Percentiles rank a stretch among this genome's conserved stretches.
phyloP scores from a whole-genome alignment of 345 rosid genomes.

The Eucalyptus dawsonii region DNA sequence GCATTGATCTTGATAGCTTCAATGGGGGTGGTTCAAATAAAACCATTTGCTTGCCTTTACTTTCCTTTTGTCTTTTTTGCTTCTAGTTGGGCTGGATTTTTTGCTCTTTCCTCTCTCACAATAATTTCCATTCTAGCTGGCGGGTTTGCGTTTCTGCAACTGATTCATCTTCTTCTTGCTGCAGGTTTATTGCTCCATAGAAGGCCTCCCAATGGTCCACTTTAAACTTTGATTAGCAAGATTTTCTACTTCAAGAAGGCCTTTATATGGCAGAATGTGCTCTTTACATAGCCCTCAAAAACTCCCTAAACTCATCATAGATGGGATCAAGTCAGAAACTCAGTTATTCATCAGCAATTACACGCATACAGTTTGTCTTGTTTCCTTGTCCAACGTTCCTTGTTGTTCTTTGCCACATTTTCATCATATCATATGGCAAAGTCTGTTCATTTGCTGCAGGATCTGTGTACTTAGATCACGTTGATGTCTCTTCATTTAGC shows the following conservation, averaged over 20 bases:
- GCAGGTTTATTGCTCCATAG: fast-evolving
- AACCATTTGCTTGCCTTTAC: no score
- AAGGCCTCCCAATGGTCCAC: no score
- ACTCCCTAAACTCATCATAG: background rate
- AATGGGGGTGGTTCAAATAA: no score
- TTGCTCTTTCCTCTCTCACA: no score
- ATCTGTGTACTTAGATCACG: background rate
- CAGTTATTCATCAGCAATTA: background rate
- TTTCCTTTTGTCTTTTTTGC: no score
- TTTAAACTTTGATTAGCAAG: background rate
- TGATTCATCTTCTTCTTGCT: no score
- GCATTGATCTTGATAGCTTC: no score
- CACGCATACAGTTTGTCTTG: fast-evolving
- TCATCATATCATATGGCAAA: background rate
- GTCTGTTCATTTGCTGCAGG: background rate
- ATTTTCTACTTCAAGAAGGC: background rate
- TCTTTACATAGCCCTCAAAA: background rate
- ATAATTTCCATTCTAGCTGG: no score
- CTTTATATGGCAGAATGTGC: background rate
- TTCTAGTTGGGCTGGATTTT: no score
- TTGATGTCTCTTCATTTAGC: background rate
- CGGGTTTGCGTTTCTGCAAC: no score
- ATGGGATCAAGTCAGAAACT: background rate
- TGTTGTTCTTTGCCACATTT: background rate
- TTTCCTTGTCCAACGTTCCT: background rate